Conservation (phyloP, 768 basidiomycete species). For the Boletus insuetus region DNA sequence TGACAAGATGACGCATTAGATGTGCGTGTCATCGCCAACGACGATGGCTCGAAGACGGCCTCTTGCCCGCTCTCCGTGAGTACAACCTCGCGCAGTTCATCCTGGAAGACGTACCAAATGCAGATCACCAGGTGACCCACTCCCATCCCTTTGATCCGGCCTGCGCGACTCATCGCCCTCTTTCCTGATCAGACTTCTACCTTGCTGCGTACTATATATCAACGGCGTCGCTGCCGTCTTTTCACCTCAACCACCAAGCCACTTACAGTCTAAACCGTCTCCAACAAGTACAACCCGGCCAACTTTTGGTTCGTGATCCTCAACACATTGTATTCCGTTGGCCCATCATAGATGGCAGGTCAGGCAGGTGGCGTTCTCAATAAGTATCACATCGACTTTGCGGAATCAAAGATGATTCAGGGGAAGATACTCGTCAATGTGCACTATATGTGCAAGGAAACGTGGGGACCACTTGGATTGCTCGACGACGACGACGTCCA, state of each 20-base stretch:
- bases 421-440: slow-evolving; percentile 81
- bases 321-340: not conserved
- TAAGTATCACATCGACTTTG: slow-evolving; percentile 76
- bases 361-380: slow-evolving; percentile 91
- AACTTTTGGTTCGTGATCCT: slow-evolving; percentile 74
- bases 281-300: slow-evolving; percentile 90
- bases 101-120: slow-evolving; percentile 75
- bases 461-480: slow-evolving; percentile 41
- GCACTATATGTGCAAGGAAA: slow-evolving; percentile 99
- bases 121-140: slow-evolving; percentile 64
- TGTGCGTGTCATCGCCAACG: slow-evolving; percentile 83
- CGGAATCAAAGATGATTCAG: slow-evolving; percentile 42
- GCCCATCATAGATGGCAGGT: slow-evolving; percentile 47
- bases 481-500: not conserved
- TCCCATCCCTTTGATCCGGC: not conserved
- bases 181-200: slow-evolving; percentile 40
- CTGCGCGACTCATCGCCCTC: not conserved
- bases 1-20: slow-evolving; percentile 47
- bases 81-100: slow-evolving; percentile 91
- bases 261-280: slow-evolving; percentile 80
- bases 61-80: slow-evolving; percentile 72
- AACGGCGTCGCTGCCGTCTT: slow-evolving; percentile 79
- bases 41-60: slow-evolving; percentile 82
- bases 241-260: slow-evolving; percentile 43
- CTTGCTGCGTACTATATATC: slow-evolving; percentile 74